phyloP scores from a whole-genome alignment of 1,284 basidiomycete species.

The Cryptococcus sp. region DNA sequence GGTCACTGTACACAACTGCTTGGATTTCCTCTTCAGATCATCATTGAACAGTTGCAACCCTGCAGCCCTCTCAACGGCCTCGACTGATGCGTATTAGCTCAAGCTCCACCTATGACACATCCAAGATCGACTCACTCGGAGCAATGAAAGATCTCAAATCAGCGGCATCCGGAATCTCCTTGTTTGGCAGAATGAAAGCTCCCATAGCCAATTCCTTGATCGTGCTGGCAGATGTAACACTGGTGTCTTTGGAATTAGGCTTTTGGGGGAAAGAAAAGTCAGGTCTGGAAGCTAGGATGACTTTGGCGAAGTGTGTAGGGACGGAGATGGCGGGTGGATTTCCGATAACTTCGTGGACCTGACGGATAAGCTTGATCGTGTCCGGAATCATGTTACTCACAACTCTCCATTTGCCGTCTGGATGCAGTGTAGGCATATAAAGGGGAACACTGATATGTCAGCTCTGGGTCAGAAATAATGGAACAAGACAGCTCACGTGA shows the following conservation, averaged over 20 bases:
- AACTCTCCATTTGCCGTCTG: conserved; percentile 90
- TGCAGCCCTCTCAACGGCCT: conserved; percentile 84
- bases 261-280: conserved; percentile 67
- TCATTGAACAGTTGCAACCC: conserved; percentile 86
- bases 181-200: conserved; percentile 92
- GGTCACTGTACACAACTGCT: conserved; percentile 79
- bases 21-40: conserved; percentile 70
- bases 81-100: conserved; percentile 54
- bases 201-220: conserved; percentile 73
- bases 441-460: conserved; percentile 61
- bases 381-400: conserved; percentile 53
- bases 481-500: conserved; percentile 56
- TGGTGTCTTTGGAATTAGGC: conserved; percentile 19
- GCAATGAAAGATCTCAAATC: conserved; percentile 73
- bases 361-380: neutral
- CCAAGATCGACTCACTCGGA: conserved; percentile 57
- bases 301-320: conserved; percentile 98
- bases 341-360: conserved; percentile 93
- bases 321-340: conserved; percentile 83
- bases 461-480: neutral
- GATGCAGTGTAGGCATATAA: conserved; percentile 80
- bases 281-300: conserved; percentile 74
- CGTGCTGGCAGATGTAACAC: conserved; percentile 27
- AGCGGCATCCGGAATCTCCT: conserved; percentile 76
- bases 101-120: neutral